phyloP scores from a whole-genome alignment of 306 rosid genomes.

The Gleditsia sinensis region DNA sequence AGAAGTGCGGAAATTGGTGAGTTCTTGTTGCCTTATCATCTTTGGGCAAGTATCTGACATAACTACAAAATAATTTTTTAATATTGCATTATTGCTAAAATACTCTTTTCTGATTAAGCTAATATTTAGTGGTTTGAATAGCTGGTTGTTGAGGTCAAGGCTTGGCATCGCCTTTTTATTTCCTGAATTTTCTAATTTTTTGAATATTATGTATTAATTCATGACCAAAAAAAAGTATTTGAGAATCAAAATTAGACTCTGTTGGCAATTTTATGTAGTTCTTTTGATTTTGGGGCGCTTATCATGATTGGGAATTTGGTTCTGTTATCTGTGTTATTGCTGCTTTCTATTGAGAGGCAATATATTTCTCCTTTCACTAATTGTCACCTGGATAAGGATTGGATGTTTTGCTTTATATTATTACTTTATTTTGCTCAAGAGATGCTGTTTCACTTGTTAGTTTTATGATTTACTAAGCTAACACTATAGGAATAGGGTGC shows the following conservation, averaged over 20 bases:
- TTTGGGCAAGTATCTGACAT: constrained; percentile 22
- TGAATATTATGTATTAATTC: not conserved
- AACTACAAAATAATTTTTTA: constrained; percentile 9
- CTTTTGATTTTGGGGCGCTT: constrained; percentile 19
- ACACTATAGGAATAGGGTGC: not conserved
- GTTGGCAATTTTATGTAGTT: not conserved
- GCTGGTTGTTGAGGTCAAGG: constrained; percentile 17
- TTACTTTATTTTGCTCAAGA: not conserved
- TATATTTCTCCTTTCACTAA: not conserved
- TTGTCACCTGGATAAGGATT: not conserved
- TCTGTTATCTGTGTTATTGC: not conserved
- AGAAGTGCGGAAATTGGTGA: constrained; percentile 94
- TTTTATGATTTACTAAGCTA: not conserved
- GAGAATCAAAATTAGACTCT: constrained; percentile 10
- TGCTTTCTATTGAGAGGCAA: constrained; percentile 4
- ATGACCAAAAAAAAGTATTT: not conserved
- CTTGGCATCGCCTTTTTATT: not conserved
- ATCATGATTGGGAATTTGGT: not conserved
- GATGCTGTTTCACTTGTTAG: not conserved
- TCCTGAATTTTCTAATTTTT: constrained; percentile 7
- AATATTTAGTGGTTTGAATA: constrained; percentile 23
- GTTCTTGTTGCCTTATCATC: constrained; percentile 25
- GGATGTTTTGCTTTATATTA: not conserved
- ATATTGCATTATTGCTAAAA: constrained; percentile 7
- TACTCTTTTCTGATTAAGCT: constrained; percentile 24